Evolutionary conservation across 2,329 filamentous ascomycete species (phyloP).

Genomic region (Alternaria atra): DNA sequence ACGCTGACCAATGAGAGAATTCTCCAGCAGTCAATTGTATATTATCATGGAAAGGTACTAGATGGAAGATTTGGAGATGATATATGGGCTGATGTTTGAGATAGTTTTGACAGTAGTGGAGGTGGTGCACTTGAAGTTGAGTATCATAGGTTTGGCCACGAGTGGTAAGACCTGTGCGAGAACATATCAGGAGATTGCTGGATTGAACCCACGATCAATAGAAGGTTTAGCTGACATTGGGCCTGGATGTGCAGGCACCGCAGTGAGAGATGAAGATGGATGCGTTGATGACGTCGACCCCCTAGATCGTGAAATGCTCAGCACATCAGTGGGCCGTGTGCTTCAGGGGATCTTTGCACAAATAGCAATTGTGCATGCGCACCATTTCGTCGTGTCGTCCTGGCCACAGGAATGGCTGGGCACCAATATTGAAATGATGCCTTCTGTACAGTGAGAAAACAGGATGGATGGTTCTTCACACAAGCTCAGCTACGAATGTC

Average conservation of each 20-base stretch:
- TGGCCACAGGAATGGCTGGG: rapidly evolving
- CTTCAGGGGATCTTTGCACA: not conserved
- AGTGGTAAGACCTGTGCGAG: too few relatives aligned
- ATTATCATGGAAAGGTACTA: too few relatives aligned
- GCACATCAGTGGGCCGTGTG: not conserved
- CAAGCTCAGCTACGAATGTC: not conserved
- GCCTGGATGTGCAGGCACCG: not conserved
- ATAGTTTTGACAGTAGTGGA: too few relatives aligned
- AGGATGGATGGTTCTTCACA: not conserved
- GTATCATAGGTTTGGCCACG: too few relatives aligned
- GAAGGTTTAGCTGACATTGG: not conserved
- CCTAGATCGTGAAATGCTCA: not conserved
- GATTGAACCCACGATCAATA: too few relatives aligned
- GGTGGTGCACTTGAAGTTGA: too few relatives aligned
- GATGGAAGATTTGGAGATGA: too few relatives aligned
- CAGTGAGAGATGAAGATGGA: not conserved
- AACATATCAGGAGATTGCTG: too few relatives aligned
- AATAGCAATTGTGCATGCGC: not conserved
- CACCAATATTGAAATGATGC: not conserved
- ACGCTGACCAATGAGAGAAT: too few relatives aligned
- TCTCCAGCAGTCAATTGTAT: too few relatives aligned
- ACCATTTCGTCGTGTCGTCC: not conserved
- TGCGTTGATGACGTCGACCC: not conserved
- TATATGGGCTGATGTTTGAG: too few relatives aligned
- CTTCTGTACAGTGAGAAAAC: too few relatives aligned